Percentiles rank a stretch among this genome's conserved stretches.
Evolutionary conservation across 2,329 filamentous ascomycete species (phyloP).

Genomic region (Fusarium succisae): DNA sequence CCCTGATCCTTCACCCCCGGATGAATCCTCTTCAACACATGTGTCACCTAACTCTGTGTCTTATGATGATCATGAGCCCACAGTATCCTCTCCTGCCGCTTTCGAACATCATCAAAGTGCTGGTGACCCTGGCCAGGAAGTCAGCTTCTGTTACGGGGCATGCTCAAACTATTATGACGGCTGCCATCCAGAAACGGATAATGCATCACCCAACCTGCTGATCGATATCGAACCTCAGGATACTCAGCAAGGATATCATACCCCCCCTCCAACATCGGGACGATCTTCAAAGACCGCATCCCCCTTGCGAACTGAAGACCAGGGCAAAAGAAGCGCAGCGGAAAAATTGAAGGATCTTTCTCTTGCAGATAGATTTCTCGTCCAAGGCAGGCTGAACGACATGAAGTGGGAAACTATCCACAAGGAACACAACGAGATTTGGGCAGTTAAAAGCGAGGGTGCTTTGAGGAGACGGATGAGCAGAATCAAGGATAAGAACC

Average conservation of each 20-base stretch:
- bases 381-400: neutral
- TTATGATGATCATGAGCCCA: neutral
- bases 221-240: neutral
- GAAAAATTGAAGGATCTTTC: neutral
- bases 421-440: neutral
- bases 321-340: neutral
- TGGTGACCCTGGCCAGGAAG: neutral
- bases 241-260: neutral
- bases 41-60: neutral
- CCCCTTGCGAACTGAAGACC: neutral
- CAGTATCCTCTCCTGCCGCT: neutral
- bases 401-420: neutral
- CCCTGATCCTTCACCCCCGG: neutral
- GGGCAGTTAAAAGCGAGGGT: neutral
- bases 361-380: neutral
- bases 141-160: neutral
- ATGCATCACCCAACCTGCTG: neutral
- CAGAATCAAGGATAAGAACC: neutral
- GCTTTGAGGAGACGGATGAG: neutral
- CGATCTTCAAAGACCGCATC: neutral
- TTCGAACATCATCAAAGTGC: neutral
- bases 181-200: neutral
- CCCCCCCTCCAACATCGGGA: neutral
- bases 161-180: neutral
- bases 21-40: neutral